These are phyloP conservation scores for Zelopaecilomyces penicillatus DNA, from an alignment of 2,329 filamentous ascomycete species.

Conservation along the genomic window DNA sequence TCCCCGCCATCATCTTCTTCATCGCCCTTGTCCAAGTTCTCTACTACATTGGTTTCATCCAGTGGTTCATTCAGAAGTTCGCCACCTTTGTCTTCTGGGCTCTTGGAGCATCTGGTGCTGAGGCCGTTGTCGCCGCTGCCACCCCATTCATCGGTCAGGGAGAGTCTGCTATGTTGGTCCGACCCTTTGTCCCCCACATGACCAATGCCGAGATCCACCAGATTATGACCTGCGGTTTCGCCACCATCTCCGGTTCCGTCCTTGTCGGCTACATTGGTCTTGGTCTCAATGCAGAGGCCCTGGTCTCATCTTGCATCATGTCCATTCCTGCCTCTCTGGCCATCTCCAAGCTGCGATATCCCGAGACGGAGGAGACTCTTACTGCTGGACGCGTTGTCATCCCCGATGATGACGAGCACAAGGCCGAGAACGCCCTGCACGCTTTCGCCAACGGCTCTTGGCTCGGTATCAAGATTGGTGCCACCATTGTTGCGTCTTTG, in stretches of 20 bases:
- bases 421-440: slow-evolving; percentile 72
- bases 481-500: slow-evolving; percentile 72
- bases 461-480: slow-evolving; percentile 79
- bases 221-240: slow-evolving; percentile 86
- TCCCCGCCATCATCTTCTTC: slow-evolving; percentile 96
- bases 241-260: slow-evolving; percentile 83
- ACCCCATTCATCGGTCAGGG: slow-evolving; percentile 93
- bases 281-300: slow-evolving; percentile 73
- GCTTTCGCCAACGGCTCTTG: slow-evolving; percentile 79
- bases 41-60: slow-evolving; percentile 71
- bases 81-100: slow-evolving; percentile 88
- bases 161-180: slow-evolving; percentile 87
- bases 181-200: slow-evolving; percentile 75
- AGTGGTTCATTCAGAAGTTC: slow-evolving; percentile 86
- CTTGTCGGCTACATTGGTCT: slow-evolving; percentile 78
- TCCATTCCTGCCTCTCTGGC: slow-evolving; percentile 86
- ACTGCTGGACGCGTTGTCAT: slow-evolving; percentile 75
- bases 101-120: slow-evolving; percentile 78
- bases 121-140: slow-evolving; percentile 87
- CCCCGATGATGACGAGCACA: slow-evolving; percentile 68
- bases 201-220: slow-evolving; percentile 86
- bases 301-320: slow-evolving; percentile 92
- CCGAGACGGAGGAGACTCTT: slow-evolving; percentile 77
- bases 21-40: slow-evolving; percentile 82
- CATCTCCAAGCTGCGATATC: slow-evolving; percentile 81